Conservation (phyloP, 1,284 basidiomycete species). For the Inonotus obliquus region DNA sequence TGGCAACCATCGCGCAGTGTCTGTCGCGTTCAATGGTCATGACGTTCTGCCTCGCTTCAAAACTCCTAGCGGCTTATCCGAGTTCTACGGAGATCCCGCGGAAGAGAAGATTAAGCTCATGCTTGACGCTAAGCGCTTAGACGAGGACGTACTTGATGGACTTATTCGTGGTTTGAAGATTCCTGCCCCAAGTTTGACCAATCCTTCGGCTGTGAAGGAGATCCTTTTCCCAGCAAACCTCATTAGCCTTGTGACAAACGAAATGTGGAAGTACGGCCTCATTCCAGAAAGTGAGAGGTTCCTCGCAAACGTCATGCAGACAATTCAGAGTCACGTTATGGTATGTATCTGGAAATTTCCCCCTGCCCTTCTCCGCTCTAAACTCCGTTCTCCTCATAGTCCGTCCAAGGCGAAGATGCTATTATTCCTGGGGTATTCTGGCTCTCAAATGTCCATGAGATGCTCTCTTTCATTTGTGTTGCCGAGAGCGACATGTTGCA, state of each 20-base stretch:
- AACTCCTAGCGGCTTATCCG: conserved; percentile 64
- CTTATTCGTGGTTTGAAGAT: conserved; percentile 92
- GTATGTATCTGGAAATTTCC: conserved; percentile 43
- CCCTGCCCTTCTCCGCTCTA: conserved; percentile 1
- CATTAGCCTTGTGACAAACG: conserved; percentile 95
- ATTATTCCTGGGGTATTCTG: conserved; percentile 98
- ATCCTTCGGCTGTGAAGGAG: conserved; percentile 93
- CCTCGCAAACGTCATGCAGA: conserved; percentile 98
- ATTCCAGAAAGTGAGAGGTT: conserved; percentile 97
- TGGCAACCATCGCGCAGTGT: conserved; percentile 84
- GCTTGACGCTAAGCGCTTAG: conserved; percentile 87
- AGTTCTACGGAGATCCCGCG: conserved; percentile 83
- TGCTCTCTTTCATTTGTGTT: conserved; percentile 97
- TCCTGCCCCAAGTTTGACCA: conserved; percentile 85
- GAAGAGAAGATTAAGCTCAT: conserved; percentile 95
- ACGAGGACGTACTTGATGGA: conserved; percentile 92
- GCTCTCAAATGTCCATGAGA: conserved; percentile 99
- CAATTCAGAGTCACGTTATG: conserved; percentile 97
- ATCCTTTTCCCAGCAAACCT: conserved; percentile 99
- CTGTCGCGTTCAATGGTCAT: conserved; percentile 83
- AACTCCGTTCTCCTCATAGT: conserved; percentile 39
- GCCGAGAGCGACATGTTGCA: conserved; percentile 98
- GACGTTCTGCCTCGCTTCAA: conserved; percentile 67
- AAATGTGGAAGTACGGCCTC: conserved; percentile 99
- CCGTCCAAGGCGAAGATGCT: conserved; percentile 90